phyloP scores from a whole-genome alignment of 106 monocot genomes.

The Allium sativum region DNA sequence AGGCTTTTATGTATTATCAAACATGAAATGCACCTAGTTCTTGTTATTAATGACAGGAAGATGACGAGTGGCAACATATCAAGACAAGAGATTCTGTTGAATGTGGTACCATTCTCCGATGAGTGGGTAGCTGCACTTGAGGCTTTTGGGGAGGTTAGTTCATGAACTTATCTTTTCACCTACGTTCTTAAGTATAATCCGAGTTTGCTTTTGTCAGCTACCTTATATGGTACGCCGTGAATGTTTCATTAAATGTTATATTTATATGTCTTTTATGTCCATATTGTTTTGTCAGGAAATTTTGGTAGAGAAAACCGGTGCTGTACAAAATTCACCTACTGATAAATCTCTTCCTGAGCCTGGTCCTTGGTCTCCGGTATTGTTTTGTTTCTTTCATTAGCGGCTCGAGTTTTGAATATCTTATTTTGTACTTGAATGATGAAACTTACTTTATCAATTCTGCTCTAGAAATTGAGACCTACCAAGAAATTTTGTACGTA shows the following conservation, averaged over 20 bases:
- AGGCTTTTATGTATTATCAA: not conserved
- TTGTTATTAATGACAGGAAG: not conserved
- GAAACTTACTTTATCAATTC: too few species aligned
- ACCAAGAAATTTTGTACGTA: too few species aligned
- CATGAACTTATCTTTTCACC: not conserved
- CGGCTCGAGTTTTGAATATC: not conserved
- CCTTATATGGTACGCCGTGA: too few species aligned
- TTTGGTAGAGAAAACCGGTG: constrained; percentile 59
- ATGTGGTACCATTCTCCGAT: constrained; percentile 70
- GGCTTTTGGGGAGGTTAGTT: constrained; percentile 73
- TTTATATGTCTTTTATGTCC: too few species aligned
- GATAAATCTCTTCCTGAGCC: constrained; percentile 62
- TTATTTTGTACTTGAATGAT: too few species aligned
- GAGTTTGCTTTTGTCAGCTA: too few species aligned
- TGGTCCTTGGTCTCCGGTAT: constrained; percentile 92
- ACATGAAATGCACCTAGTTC: not conserved
- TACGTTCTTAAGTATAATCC: not conserved
- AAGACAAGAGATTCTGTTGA: constrained; percentile 16
- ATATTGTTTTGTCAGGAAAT: constrained; percentile 44
- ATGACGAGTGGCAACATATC: not conserved
- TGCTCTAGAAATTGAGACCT: too few species aligned
- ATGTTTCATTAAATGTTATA: too few species aligned
- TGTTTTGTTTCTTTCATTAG: not conserved
- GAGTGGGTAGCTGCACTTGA: constrained; percentile 83
- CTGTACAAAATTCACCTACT: constrained; percentile 79